These are phyloP conservation scores for Podospora australis DNA, from an alignment of 495 filamentous ascomycete species.

Conservation along the genomic window DNA sequence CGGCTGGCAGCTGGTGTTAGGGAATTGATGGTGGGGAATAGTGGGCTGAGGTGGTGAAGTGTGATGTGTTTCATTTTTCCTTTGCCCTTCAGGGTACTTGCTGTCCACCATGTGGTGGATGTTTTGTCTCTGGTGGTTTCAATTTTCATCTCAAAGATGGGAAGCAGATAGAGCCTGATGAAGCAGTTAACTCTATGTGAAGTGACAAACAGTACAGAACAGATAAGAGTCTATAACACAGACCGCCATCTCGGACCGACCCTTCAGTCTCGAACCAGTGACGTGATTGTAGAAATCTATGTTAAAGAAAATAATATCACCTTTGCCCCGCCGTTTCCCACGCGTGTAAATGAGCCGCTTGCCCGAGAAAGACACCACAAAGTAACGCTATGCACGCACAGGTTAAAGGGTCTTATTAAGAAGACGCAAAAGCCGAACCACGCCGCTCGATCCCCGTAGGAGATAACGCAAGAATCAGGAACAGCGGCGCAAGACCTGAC, in stretches of 20 bases:
- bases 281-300: conserved; percentile 2
- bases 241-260: not conserved
- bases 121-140: not conserved
- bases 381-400: no score
- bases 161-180: no score
- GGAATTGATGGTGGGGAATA: not conserved
- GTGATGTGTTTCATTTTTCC: conserved; percentile 1
- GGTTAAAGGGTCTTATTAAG: no score
- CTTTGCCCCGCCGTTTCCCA: not conserved
- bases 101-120: no score
- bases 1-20: not conserved
- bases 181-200: no score
- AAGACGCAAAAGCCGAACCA: no score
- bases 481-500: no score
- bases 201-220: not conserved
- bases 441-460: no score
- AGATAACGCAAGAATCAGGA: no score
- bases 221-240: no score
- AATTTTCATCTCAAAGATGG: no score
- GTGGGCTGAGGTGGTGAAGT: not conserved
- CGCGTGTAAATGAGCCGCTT: not conserved
- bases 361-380: not conserved
- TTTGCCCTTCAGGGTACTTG: not conserved
- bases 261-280: not conserved
- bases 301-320: no score